These are phyloP conservation scores for Boletus sp. DNA, from an alignment of 768 basidiomycete genomes.

Conservation along the genomic window DNA sequence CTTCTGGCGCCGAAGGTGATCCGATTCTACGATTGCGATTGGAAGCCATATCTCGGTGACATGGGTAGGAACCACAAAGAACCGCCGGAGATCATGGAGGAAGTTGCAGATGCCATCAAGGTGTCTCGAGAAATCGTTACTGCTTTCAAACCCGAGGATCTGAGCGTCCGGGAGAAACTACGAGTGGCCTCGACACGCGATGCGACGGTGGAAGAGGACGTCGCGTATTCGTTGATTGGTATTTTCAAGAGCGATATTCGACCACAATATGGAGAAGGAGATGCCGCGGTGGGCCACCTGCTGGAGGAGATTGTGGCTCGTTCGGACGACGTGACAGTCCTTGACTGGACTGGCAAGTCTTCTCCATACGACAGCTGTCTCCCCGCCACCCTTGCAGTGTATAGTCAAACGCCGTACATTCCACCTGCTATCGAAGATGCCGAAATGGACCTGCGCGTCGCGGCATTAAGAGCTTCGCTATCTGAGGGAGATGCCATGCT, in stretches of 20 bases:
- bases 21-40: background rate
- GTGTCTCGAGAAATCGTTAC: background rate
- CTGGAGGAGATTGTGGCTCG: constrained; percentile 8
- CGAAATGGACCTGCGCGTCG: background rate
- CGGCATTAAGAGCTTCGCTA: background rate
- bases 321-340: background rate
- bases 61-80: background rate
- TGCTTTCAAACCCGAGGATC: background rate
- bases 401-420: background rate
- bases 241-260: constrained; percentile 9
- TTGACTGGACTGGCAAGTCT: constrained; percentile 3
- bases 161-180: constrained; percentile 1
- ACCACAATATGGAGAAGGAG: constrained; percentile 4
- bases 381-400: background rate
- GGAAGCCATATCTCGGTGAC: background rate
- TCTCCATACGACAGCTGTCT: constrained; percentile 12
- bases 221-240: constrained; percentile 11
- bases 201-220: background rate
- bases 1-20: background rate
- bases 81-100: background rate
- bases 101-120: background rate
- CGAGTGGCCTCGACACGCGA: constrained; percentile 8
- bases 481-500: background rate
- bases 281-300: constrained; percentile 1
- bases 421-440: background rate